phyloP scores from a whole-genome alignment of 495 filamentous ascomycete genomes.

The Recurvomyces mirabilis region DNA sequence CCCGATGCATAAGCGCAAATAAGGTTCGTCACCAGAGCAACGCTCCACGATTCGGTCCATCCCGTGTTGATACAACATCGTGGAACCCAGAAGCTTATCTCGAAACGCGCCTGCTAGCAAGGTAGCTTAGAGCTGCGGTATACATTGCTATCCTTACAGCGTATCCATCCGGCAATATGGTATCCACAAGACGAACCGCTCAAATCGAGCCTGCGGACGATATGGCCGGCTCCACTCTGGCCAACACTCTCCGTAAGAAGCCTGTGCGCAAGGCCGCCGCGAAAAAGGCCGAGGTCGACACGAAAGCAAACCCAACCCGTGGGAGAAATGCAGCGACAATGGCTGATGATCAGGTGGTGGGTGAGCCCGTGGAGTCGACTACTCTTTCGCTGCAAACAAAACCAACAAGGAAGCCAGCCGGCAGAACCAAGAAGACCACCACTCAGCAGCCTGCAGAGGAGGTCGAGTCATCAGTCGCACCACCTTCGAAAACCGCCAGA shows the following conservation, averaged over 20 bases:
- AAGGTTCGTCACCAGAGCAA: too few species aligned
- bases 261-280: conserved; percentile 15
- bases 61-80: not conserved
- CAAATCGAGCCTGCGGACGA: conserved; percentile 7
- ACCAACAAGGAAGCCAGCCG: not conserved
- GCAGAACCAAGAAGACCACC: too few species aligned
- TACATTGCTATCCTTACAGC: conserved; percentile 1
- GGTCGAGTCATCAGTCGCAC: too few species aligned
- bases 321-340: not conserved
- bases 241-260: conserved; percentile 15
- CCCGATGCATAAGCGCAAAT: too few species aligned
- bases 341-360: not conserved
- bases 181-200: conserved; percentile 16
- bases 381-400: not conserved
- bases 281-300: conserved; percentile 5
- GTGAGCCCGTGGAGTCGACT: not conserved
- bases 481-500: too few species aligned
- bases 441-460: too few species aligned
- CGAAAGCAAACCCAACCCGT: conserved; percentile 3
- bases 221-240: not conserved
- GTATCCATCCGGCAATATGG: conserved; percentile 8
- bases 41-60: too few species aligned
- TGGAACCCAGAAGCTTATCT: not conserved
- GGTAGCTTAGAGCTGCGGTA: too few species aligned
- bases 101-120: conserved; percentile 1